Percentiles rank a stretch among this genome's conserved stretches.
phyloP scores from a whole-genome alignment of 2,329 filamentous ascomycete genomes.

The Claviceps digitariae region DNA sequence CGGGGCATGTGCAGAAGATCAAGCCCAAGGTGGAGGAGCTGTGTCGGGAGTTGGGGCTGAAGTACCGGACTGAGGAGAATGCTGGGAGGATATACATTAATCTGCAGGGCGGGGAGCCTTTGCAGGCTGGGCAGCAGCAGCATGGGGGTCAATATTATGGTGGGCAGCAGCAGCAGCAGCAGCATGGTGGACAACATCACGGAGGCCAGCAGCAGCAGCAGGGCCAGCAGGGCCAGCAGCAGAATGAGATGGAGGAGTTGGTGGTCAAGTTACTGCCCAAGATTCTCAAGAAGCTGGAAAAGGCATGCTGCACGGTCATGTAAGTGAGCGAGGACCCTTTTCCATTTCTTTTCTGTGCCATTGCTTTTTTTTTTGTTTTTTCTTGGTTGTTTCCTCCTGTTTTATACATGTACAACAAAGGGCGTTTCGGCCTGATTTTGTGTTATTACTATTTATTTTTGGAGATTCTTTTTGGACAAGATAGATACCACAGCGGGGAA shows the following conservation, averaged over 20 bases:
- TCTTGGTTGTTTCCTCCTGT: background rate
- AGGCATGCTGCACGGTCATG: conserved; percentile 64
- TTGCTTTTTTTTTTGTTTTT: background rate
- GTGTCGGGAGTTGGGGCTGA: conserved; percentile 68
- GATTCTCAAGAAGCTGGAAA: conserved; percentile 51
- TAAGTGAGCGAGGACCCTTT: conserved; percentile 27
- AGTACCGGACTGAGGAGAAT: conserved; percentile 79
- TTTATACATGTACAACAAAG: background rate
- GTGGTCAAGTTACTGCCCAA: conserved; percentile 47
- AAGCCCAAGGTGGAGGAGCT: conserved; percentile 89
- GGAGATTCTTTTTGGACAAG: background rate
- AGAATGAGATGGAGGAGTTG: conserved; percentile 44
- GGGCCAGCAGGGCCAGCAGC: conserved; percentile 29
- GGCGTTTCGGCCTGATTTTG: background rate
- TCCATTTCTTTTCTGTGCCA: background rate
- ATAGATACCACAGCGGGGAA: background rate
- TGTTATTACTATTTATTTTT: background rate
- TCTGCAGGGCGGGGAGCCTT: conserved; percentile 56
- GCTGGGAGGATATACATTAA: conserved; percentile 82
- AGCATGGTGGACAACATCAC: conserved; percentile 20
- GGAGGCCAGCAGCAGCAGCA: conserved; percentile 17
- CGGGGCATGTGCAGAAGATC: conserved; percentile 75
- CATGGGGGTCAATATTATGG: conserved; percentile 10
- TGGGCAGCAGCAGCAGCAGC: conserved; percentile 19
- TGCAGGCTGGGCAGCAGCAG: conserved; percentile 23